Base-by-base conservation (phyloP, 2,329 filamentous ascomycete genomes). In the Pseudogymnoascus sp. region DNA sequence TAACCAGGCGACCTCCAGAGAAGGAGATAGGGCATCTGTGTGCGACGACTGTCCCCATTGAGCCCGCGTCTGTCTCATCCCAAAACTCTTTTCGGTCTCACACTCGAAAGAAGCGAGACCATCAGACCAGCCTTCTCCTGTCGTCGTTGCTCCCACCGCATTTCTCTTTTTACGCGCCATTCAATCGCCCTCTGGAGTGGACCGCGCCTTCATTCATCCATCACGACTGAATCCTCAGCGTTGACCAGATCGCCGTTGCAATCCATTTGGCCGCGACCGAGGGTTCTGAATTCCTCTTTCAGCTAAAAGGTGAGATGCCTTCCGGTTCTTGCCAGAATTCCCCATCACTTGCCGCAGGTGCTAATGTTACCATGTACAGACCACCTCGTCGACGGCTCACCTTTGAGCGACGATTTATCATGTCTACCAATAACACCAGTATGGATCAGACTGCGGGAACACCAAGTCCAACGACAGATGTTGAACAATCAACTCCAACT, bases 361-460 rank as follows among this genome's bases (percentile, higher is more conserved):
- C 41, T 52, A 52, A 52, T 52, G 21, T 19, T 52, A 8, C 41
- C 21, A 52, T 52, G 41, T 52, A 52, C 9, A 52, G 41, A 52
- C 21, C 35, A 38, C 35, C 21, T 26, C 41, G 26, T 26, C 41
- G 41, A 52, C 41, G 26, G 41, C 41, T 52, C 41, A 52, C 21
- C 21, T n/a, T 52, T 52, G 41, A 52, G 41, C 41, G 41, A 52
- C 41, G 41, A 10, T 52, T 23, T 28, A 28, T 21, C 41, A 52
- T 52, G 41, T 8, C 41, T 52, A 26, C 41, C 5, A 52, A 52
- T 30, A 52, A n/a, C 18, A 52, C 41, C 21, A 52, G 41, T 52
- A 52, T 52, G 41, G 26, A 13, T n/a, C 12, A 13, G 30, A n/a
- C 55, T 9, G 13, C 55, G 55, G 28, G 5, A 28, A 21, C 55